Percentiles rank a stretch among this genome's conserved stretches.
phyloP scores from a whole-genome alignment of 805 yeast genomes.

The Candida awuae region DNA sequence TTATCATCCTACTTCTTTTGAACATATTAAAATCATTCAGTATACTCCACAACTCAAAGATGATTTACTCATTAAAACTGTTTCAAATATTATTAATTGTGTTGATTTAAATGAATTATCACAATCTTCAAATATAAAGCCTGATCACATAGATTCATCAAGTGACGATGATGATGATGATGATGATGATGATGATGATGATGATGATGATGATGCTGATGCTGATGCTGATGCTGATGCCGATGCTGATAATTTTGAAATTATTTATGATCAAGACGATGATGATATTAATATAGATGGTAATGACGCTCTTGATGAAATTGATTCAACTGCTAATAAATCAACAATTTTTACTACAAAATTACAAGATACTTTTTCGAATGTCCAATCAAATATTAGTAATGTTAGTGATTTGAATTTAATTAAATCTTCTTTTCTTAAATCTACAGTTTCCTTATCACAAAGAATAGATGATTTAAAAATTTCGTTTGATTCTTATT shows the following conservation, averaged over 20 bases:
- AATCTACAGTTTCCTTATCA: not conserved
- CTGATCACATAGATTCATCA: conserved; percentile 3
- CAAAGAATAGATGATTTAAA: not conserved
- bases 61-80: not conserved
- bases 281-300: not conserved
- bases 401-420: not conserved
- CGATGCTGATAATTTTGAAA: conserved; percentile 4
- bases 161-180: conserved; percentile 10
- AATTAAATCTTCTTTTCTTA: not conserved
- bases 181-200: not conserved
- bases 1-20: conserved; percentile 27
- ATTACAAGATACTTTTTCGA: not conserved
- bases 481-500: not conserved
- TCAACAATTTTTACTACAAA: not conserved
- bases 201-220: not conserved
- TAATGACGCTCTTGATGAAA: not conserved
- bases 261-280: not conserved
- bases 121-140: conserved; percentile 3
- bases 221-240: not conserved
- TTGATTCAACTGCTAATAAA: conserved; percentile 6
- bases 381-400: too few species aligned
- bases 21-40: conserved; percentile 17
- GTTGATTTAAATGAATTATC: not conserved
- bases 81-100: not conserved
- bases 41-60: conserved; percentile 5